Base-by-base conservation (phyloP, 225 moss, liverwort and hornwort species). In the Antitrichia curtipendula region DNA sequence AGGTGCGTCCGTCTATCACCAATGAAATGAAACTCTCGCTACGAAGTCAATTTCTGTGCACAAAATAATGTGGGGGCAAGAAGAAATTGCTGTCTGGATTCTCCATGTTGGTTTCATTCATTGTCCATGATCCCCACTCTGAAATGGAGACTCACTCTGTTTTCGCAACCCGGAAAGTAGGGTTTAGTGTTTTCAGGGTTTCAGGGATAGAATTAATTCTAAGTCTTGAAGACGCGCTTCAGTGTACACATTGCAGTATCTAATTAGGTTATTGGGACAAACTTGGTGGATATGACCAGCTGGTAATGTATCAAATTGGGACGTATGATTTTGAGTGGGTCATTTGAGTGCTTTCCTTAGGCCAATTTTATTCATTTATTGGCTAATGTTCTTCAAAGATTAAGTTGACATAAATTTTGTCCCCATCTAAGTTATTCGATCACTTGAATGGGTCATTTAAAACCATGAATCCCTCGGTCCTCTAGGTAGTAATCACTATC, bases 1-100 rank as follows among this genome's bases (percentile, higher is more conserved):
- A 91, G 98, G 98, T 96, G 73, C 38, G 82, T 62, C 28, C 49
- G 63, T 56, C 75, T 40, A 38, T 61, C 34, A 31, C 72, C 45
- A 69, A 31, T 60, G 60, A 43, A 41, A 38, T 14, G 75, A 60
- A 85, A 53, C 13, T 43, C 41, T 29, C 24, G 52, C 31, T 41
- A 65, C n/a, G 40, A 71, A 81, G 52, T 87, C 29, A 36, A 22
- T 68, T 40, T 65, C 43, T 72, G 49, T 75, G 62, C 9, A 21
- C 53, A 60, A 25, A 21, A 16, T 7, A 28, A 29, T 21, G 57
- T 16, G 23, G 6, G 49, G 54, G 36, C 13, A 19, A 15, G 47
- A 32, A 24, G 50, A 24, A 62, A 34, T 63, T 45, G 13, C 59
- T 53, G 17, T 50, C 2, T 68, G 60, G 70, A 60, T 50, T 47